phyloP scores from a whole-genome alignment of 345 rosid genomes.

The Lumnitzera littorea region DNA sequence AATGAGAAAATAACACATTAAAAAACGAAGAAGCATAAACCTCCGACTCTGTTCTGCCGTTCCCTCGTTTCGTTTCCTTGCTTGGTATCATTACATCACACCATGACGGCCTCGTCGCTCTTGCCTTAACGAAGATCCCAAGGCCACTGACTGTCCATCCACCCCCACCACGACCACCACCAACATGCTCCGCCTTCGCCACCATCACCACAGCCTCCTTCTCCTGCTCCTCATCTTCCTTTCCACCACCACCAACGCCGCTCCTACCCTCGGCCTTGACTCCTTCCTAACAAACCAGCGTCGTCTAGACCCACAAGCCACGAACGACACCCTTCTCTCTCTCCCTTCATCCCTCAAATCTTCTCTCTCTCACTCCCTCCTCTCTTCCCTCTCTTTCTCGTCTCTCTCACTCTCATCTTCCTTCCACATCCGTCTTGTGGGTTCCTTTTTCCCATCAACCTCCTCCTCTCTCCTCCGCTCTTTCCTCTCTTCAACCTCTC shows the following conservation, averaged over 20 bases:
- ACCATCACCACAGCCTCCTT: constrained; percentile 11
- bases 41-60: no score
- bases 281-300: constrained; percentile 48
- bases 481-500: constrained; percentile 39
- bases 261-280: constrained; percentile 48
- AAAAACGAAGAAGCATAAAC: no score
- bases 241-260: constrained; percentile 12
- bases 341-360: constrained; percentile 49
- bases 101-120: no score
- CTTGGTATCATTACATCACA: no score
- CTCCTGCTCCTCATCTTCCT: constrained; percentile 12
- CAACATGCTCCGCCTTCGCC: constrained; percentile 8
- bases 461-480: constrained; percentile 37
- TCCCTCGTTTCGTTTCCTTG: no score
- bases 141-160: no score
- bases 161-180: no score
- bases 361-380: constrained; percentile 28
- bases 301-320: constrained; percentile 52
- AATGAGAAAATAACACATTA: no score
- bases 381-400: constrained; percentile 27
- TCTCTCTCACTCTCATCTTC: constrained; percentile 47
- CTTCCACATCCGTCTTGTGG: constrained; percentile 57
- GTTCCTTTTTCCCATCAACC: constrained; percentile 45
- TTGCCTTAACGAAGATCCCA: no score
- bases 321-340: constrained; percentile 55